Base-by-base conservation (phyloP, 108 stramenopile genomes). In the Hondaea fermentalgiana region DNA sequence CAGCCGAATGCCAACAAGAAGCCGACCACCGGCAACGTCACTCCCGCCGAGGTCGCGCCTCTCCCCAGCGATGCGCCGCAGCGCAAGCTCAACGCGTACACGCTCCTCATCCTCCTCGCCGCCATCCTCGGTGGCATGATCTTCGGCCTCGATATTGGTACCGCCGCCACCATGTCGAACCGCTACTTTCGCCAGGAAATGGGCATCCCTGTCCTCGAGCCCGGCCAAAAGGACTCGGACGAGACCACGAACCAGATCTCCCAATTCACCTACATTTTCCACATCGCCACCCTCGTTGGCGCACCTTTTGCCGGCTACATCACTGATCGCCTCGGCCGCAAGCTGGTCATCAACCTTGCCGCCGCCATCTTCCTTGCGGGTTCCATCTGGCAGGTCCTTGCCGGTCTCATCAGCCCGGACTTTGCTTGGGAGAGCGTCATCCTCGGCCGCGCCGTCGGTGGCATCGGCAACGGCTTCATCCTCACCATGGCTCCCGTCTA, bases 71-170 rank as follows among this genome's bases (percentile, higher is more conserved):
- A 69, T 69, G 64, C 42, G 25, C 76, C 76, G 6, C 49, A 83
- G 76, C 76, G 76, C 76, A 12, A 83, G 10, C 76, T 83, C 76
- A 83, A 83, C 28, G 76, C 49, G 10, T 83, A 53, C 76, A 83
- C 76, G 49, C n/a, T 83, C 49, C n/a, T 53, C 23, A 53, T 83
- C 51, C 76, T 83, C 51, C 51, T 83, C 19, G 51, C 51, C 49
- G 76, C 76, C 76, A 83, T 83, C 4, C 51, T 83, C 25, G 76
- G 76, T 12, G 76, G 76, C 76, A 47, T 47, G n/a, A 83, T 53
- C n/a, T 83, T 83, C 51, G 76, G 76, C 4, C 76, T 83, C 5
- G 76, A 83, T 53, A 53, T 83, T 35, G 76, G 76, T 21, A 83
- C 76, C 49, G 51, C 76, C 51, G 76, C 76, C 4, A 83, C 25